Base-by-base conservation (phyloP, 768 basidiomycete species). In the Boletus subcaerulescens region DNA sequence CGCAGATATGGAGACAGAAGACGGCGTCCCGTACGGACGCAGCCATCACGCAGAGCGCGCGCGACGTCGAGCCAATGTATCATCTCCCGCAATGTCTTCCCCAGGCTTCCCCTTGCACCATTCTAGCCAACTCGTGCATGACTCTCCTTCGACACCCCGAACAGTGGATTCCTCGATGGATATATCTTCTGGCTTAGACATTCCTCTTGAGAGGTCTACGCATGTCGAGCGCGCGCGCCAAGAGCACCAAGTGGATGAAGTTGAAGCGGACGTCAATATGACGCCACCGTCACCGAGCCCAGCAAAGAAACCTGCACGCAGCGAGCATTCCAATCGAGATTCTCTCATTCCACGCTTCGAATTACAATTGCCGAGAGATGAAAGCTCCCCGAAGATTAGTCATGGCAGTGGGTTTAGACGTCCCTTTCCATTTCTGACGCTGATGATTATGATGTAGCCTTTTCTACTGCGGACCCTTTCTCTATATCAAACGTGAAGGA, bases 11-110 rank as follows among this genome's bases (percentile, higher is more conserved):
- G 84, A 87, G 60, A 79, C 80, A 9, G 85, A 86, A 65, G 80
- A 79, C 52, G 85, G 85, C 3, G 70, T 87, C 49, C 83, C 84
- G 6, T 80, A 84, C 45, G 87, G 85, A 20, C 78, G 82, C 17
- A 78, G 77, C 18, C 86, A 85, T 67, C 86, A 85, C 59, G 75
- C 78, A 8, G 80, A 84, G 40, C 77, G 83, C 29, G 73, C 77
- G 15, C 65, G 67, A 10, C 69, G 69, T n/a, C 65, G 69, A 41
- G 65, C 60, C 7, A 71, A 62, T 40, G 24, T 71, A 44, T 71
- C 69, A 1, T 70, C 69, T 11, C 62, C 69, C 40, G 68, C 77
- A 14, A 55, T 65, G 20, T 56, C 60, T 44, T 24, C n/a, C 13
- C 76, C 76, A 45, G 76, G 76, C 36, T 80, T 78, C 57, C 72